phyloP scores from a whole-genome alignment of 2,329 filamentous ascomycete species.

The Arthrocladium fulminans region DNA sequence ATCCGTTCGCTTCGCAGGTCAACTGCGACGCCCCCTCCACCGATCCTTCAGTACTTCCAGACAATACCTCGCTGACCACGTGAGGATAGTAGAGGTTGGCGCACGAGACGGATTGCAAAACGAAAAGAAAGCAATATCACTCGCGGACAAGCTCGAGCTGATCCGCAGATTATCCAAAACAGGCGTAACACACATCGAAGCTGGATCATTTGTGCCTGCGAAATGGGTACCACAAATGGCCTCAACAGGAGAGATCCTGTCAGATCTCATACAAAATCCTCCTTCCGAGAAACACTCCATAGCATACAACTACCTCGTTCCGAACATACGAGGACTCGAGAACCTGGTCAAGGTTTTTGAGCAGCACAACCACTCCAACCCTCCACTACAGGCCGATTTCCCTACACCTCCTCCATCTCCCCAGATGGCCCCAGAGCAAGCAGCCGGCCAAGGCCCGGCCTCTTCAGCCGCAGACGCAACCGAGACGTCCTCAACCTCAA shows the following conservation, averaged over 20 bases:
- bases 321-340: constrained; percentile 54
- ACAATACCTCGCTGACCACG: constrained; percentile 36
- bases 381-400: constrained; percentile 26
- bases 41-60: constrained; percentile 21
- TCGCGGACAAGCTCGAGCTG: constrained; percentile 42
- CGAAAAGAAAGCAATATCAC: constrained; percentile 41
- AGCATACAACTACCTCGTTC: constrained; percentile 58
- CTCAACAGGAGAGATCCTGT: constrained; percentile 53
- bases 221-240: constrained; percentile 57
- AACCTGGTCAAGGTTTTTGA: constrained; percentile 49
- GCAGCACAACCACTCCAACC: constrained; percentile 29
- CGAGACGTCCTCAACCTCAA: constrained; percentile 25
- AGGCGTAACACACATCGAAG: constrained; percentile 43
- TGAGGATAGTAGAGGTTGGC: constrained; percentile 47
- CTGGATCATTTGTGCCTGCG: constrained; percentile 45
- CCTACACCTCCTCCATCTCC: constrained; percentile 27
- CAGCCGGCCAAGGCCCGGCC: constrained; percentile 27
- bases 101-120: constrained; percentile 48
- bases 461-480: constrained; percentile 37
- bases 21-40: not conserved
- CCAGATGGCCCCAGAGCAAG: constrained; percentile 25
- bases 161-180: constrained; percentile 40
- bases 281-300: constrained; percentile 44
- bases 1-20: not conserved
- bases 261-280: constrained; percentile 43